A percentile compares a stretch with the other conserved stretches of the same genome.
Evolutionary conservation across 2,329 filamentous ascomycete species (phyloP).

Genomic region (Pseudogymnoascus sp.): DNA sequence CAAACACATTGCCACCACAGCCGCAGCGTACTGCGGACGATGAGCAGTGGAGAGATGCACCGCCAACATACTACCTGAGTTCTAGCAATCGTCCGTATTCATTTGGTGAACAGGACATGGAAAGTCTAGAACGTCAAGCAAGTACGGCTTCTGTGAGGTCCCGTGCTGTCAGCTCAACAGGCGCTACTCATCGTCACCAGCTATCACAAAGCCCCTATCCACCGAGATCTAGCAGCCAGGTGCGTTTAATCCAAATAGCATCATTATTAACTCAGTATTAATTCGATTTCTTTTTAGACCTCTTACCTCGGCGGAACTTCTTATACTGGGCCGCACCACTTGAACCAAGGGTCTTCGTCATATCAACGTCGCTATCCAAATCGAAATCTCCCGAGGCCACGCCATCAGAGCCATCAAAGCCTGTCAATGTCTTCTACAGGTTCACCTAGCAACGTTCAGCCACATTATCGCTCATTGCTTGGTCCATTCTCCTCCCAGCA

Average conservation of each 20-base stretch:
- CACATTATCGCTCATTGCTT: slow-evolving; percentile 16
- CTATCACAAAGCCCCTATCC: background rate
- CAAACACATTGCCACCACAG: slow-evolving; percentile 48
- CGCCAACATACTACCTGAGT: slow-evolving; percentile 4
- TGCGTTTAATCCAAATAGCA: background rate
- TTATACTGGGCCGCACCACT: background rate
- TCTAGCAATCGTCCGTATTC: slow-evolving; percentile 14
- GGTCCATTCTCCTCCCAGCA: slow-evolving; percentile 9
- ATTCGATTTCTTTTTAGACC: background rate
- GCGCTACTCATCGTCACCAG: background rate
- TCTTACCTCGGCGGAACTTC: background rate
- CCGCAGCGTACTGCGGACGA: slow-evolving; percentile 7
- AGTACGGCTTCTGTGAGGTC: background rate
- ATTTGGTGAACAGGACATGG: slow-evolving; percentile 11
- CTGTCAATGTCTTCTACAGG: background rate
- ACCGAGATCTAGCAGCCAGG: background rate
- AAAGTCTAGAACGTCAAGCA: slow-evolving; percentile 6
- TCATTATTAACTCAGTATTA: background rate
- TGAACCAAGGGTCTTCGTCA: background rate
- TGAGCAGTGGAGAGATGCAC: slow-evolving; percentile 9
- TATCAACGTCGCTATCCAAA: slow-evolving; percentile 7
- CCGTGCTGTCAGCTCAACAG: background rate
- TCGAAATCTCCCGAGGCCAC: background rate
- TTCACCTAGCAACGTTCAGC: slow-evolving; percentile 11
- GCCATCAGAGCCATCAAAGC: background rate